Base-by-base conservation (phyloP, 2,329 filamentous ascomycete genomes). In the Escovopsis sp. region DNA sequence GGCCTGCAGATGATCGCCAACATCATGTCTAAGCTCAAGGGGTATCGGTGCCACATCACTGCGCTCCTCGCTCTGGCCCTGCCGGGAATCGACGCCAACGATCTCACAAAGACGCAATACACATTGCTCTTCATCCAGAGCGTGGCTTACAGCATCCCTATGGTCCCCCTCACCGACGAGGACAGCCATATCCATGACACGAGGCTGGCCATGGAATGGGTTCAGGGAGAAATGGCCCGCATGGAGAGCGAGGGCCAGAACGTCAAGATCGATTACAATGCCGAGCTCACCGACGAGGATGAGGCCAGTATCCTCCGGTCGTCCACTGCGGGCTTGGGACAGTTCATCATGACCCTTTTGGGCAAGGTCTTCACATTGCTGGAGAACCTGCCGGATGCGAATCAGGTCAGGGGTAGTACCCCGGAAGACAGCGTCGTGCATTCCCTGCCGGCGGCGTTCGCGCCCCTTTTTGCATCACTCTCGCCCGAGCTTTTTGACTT, bases 401-500 rank as follows among this genome's bases (percentile, higher is more conserved):
- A 85, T 21, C 75, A 88, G 39, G 76, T 94, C 23, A 79, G 88
- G 41, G 86, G 83, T 39, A 86, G 86, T 10, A 92, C 86, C 5
- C 90, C 90, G 0, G 90, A 98, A 56, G 92, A 98, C 49, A 94
- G 87, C 48, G 86, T 98, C 33, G 87, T 96, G 52, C 96, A 96
- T 52, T 92, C 87, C 2, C 62, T 98, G 16, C 90, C 90, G 3
- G 85, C 88, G 7, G 86, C 90, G 0, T 76, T 98, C 42, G 86
- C 84, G 35, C 90, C 90, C 3, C 63, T 98, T 29, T 82, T 98
- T 44, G 82, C 88, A 1, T 84, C 87, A 0, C 63, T 98, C 17
- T 96, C 90, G 0, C 84, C 88, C 0, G 86, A 94, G 50, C 72
- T 96, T 10, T 98, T 92, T 49, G 90, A 96, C 49, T 72, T 90